Evolutionary conservation across 2,329 filamentous ascomycete genomes (phyloP), one percentile per base, ranked within the genome.

Genomic region (Curvularia lunata): DNA sequence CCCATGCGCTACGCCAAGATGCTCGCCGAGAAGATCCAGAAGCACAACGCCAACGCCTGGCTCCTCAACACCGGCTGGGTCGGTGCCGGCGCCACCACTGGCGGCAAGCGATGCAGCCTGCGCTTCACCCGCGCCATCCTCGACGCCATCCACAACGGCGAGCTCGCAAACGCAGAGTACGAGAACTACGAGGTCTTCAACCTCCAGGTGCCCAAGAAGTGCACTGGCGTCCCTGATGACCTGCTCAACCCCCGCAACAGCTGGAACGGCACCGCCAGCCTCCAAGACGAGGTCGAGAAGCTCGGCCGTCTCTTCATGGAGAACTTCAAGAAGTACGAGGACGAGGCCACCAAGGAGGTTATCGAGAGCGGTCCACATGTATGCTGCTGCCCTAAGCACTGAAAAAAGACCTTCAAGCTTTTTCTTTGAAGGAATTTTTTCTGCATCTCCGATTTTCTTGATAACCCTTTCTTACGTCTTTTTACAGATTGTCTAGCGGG

Each of bases 41-140:
- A 91, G 70, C 92, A 99, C 88, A 91, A 92, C 74, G 90, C 92
- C 81, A 96, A 97, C 78, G 95, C 94, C 72, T 99, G 95, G 95
- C 86, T 99, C 69, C 89, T 99, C 80, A 97, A 97, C 89, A 97
- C 93, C 72, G 93, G 93, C 71, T 97, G 93, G 93, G 92, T 96
- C 76, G 93, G 93, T 76, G 93, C 93, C 72, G 91, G 92, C 75
- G 91, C 90, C 74, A 88, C 89, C 72, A 95, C 92, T 73, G 94
- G 93, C 67, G 93, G 47, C 4, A 97, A 96, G 87, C 91, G 94
- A 70, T 98, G 94, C 87, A 94, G 94, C 40, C 86, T 98, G 78
- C 97, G 97, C 84, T 99, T 98, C 85, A 99, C 95, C 38, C 93
- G 95, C 73, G 94, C 95, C 73, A 98, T 99, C 78, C 88, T 99